Percentiles rank a stretch among this genome's conserved stretches.
These are phyloP conservation scores for Psidium friedrichsthalianum DNA, from an alignment of 345 rosid genomes.

Conservation along the genomic window DNA sequence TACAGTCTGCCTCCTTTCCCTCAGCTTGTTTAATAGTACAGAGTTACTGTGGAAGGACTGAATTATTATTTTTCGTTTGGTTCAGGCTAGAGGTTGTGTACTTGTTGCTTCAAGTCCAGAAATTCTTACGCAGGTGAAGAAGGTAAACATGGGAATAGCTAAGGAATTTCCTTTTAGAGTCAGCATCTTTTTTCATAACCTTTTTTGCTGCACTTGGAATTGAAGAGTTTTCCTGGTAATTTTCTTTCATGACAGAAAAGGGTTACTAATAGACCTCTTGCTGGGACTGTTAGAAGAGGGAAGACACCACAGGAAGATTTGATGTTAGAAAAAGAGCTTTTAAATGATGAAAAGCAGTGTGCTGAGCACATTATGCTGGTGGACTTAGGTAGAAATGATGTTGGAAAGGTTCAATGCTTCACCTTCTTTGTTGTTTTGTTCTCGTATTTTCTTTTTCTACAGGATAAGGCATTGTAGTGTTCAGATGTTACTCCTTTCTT, in stretches of 20 bases:
- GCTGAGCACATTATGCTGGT: conserved; percentile 98
- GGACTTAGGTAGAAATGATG: conserved; percentile 97
- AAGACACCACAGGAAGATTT: conserved; percentile 78
- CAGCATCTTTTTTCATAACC: neutral
- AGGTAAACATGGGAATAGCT: conserved; percentile 23
- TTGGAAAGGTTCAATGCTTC: conserved; percentile 61
- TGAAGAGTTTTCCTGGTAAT: neutral
- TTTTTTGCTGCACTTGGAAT: neutral
- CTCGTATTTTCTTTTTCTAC: neutral
- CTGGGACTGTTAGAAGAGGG: conserved; percentile 87
- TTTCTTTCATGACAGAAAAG: conserved; percentile 30
- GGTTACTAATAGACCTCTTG: conserved; percentile 79
- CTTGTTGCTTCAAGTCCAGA: conserved; percentile 96
- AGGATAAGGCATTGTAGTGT: neutral
- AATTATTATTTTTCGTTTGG: neutral
- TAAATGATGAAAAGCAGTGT: conserved; percentile 82
- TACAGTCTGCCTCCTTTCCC: conserved; percentile 39
- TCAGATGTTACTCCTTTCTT: neutral
- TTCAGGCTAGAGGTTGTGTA: conserved; percentile 86
- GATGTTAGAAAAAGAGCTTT: conserved; percentile 63
- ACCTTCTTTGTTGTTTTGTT: neutral
- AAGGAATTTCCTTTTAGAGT: neutral
- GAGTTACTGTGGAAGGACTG: conserved; percentile 3
- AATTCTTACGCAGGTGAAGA: conserved; percentile 74
- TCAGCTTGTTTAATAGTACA: neutral